Conservation (phyloP, 768 basidiomycete species). For the Suillus decipiens region DNA sequence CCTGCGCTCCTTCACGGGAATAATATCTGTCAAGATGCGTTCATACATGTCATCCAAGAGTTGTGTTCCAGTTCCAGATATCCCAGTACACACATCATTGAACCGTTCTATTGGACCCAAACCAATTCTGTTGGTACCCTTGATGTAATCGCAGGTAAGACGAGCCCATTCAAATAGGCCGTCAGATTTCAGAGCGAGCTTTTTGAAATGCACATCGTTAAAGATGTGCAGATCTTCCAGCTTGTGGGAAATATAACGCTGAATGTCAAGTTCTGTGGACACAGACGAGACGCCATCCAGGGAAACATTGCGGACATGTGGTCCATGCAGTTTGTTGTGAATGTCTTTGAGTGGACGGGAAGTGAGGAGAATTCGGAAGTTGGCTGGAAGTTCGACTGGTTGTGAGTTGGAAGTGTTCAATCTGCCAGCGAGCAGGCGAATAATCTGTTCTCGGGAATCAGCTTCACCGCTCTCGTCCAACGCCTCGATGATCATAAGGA, state of each 20-base stretch:
- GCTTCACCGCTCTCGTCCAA: constrained; percentile 20
- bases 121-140: neutral
- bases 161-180: constrained; percentile 15
- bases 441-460: constrained; percentile 14
- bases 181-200: constrained; percentile 5
- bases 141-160: constrained; percentile 16
- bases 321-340: constrained; percentile 27
- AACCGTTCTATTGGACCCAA: neutral
- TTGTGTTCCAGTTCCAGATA: neutral
- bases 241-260: constrained; percentile 7
- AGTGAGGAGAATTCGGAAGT: constrained; percentile 20
- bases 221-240: neutral
- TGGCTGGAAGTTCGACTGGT: neutral
- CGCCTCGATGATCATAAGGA: constrained; percentile 28
- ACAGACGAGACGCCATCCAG: constrained; percentile 2
- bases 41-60: constrained; percentile 11
- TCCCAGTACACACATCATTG: neutral
- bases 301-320: neutral
- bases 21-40: neutral
- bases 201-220: neutral
- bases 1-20: neutral
- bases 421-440: constrained; percentile 11
- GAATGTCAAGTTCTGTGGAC: constrained; percentile 9
- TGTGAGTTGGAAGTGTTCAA: neutral
- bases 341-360: constrained; percentile 14